phyloP scores from a whole-genome alignment of 345 rosid genomes.

The Eucalyptus shirleyi region DNA sequence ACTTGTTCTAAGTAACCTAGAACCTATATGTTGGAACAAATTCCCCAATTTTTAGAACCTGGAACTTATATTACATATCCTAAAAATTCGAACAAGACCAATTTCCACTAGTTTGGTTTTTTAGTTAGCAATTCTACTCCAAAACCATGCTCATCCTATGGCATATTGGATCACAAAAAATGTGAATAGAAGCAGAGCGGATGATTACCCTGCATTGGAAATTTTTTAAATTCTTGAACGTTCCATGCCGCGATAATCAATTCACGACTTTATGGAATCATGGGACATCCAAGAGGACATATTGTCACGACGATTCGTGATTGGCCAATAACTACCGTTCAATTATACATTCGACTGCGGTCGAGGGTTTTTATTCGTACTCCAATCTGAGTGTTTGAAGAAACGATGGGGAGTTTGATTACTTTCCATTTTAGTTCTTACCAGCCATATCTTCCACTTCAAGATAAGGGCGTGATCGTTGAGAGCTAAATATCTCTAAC shows the following conservation, averaged over 20 bases:
- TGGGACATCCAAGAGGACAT: neutral
- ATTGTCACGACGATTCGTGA: neutral
- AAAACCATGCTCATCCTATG: rapidly evolving
- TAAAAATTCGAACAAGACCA: rapidly evolving
- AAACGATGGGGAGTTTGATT: neutral
- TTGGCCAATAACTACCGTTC: neutral
- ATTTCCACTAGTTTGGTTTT: too few relatives aligned
- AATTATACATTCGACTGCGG: neutral
- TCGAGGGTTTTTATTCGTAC: neutral
- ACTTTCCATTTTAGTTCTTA: neutral
- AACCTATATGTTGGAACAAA: rapidly evolving
- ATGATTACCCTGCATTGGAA: rapidly evolving
- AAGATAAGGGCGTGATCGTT: neutral
- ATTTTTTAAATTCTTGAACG: too few relatives aligned
- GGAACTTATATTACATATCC: rapidly evolving
- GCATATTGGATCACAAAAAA: neutral
- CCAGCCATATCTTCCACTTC: neutral
- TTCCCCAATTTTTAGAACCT: too few relatives aligned
- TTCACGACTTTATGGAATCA: neutral
- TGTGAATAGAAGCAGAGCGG: neutral
- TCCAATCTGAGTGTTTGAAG: neutral
- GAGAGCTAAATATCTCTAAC: neutral
- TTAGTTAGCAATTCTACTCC: rapidly evolving
- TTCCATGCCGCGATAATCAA: neutral
- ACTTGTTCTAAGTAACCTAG: neutral